phyloP scores from a whole-genome alignment of 495 filamentous ascomycete genomes.

The Aspergillus avenaceus region DNA sequence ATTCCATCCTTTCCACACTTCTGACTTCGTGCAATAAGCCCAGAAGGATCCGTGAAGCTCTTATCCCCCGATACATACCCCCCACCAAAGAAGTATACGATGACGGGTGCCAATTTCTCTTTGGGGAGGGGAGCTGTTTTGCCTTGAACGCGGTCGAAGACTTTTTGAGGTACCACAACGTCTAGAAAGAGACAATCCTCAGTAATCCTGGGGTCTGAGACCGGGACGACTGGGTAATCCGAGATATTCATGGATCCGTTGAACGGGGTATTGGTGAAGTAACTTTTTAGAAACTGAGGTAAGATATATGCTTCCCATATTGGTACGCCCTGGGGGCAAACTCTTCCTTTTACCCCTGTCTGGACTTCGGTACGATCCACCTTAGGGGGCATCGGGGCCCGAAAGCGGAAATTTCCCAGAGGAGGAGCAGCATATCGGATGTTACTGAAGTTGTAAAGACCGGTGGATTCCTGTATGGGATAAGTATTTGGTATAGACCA shows the following conservation, averaged over 20 bases:
- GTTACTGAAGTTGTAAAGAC: conserved; percentile 54
- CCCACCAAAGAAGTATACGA: conserved; percentile 61
- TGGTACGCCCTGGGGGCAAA: conserved; percentile 50
- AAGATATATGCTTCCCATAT: conserved; percentile 35
- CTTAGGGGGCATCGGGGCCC: conserved; percentile 39
- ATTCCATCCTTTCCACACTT: conserved; percentile 40
- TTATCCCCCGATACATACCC: conserved; percentile 53
- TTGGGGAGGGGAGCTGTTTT: neutral
- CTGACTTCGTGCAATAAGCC: conserved; percentile 42
- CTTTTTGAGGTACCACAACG: conserved; percentile 42
- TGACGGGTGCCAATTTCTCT: conserved; percentile 40
- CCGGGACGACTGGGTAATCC: conserved; percentile 20
- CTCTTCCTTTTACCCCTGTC: conserved; percentile 37
- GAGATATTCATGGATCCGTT: conserved; percentile 27
- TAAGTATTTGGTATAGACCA: neutral
- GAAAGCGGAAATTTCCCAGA: conserved; percentile 47
- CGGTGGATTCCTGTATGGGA: conserved; percentile 21
- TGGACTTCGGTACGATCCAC: conserved; percentile 34
- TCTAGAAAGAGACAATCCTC: conserved; percentile 59
- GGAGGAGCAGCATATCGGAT: conserved; percentile 59
- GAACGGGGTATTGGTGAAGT: conserved; percentile 27
- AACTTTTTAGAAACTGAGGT: conserved; percentile 26
- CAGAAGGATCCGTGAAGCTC: conserved; percentile 33
- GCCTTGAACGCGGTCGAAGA: conserved; percentile 29
- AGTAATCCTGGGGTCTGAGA: conserved; percentile 40